Conservation (phyloP, 768 basidiomycete species). For the Phaeotremella skinneri region DNA sequence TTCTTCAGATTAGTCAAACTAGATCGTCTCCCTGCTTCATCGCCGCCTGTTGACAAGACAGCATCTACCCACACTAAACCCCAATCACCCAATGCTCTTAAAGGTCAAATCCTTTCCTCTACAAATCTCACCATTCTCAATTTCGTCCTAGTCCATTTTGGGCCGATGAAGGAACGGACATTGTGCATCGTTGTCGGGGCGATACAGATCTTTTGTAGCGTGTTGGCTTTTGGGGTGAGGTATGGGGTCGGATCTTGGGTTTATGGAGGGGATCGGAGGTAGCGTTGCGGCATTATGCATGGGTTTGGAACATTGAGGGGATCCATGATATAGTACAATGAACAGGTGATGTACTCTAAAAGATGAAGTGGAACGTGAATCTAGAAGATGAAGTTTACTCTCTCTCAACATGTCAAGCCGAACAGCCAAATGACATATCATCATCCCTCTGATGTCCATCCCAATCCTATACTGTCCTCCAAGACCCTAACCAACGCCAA, state of each 20-base stretch:
- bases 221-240: conserved; percentile 76
- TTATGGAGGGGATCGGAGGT: conserved; percentile 88
- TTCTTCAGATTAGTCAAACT: conserved; percentile 67
- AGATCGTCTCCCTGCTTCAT: conserved; percentile 19
- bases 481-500: not conserved
- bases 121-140: conserved; percentile 93
- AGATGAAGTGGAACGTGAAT: too few species aligned
- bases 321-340: not conserved
- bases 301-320: too few species aligned
- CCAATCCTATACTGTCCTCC: not conserved
- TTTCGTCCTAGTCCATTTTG: conserved; percentile 71
- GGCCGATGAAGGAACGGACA: conserved; percentile 79
- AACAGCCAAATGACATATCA: too few species aligned
- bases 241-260: conserved; percentile 86
- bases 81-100: conserved; percentile 41
- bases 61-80: not conserved
- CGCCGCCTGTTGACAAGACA: conserved; percentile 46
- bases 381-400: not conserved
- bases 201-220: conserved; percentile 76
- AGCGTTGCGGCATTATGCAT: too few species aligned
- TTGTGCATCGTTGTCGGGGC: conserved; percentile 71
- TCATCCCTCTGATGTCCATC: not conserved
- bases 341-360: not conserved
- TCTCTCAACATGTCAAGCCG: too few species aligned
- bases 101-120: conserved; percentile 63